A percentile compares a stretch with the other conserved stretches of the same genome.
These are phyloP conservation scores for Aspergillus hancockii DNA, from an alignment of 495 filamentous ascomycete species.

Conservation along the genomic window DNA sequence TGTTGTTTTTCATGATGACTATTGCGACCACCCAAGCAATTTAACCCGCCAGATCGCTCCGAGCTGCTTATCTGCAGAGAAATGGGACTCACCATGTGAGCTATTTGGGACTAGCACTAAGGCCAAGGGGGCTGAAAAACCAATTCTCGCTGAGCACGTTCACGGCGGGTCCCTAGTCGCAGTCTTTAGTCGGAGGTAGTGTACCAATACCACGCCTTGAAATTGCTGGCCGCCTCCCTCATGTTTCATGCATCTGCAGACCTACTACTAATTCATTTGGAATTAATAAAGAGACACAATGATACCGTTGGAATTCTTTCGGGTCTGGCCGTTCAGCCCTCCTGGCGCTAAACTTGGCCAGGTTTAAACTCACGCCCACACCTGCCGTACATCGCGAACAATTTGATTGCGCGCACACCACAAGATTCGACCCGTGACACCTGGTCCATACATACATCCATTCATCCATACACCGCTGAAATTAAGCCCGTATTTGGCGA, in stretches of 20 bases:
- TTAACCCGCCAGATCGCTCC: neutral
- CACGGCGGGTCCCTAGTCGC: too few species aligned
- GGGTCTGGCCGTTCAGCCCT: neutral
- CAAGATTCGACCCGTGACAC: too few species aligned
- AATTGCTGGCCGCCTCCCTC: neutral
- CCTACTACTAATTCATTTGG: too few species aligned
- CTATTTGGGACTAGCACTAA: neutral
- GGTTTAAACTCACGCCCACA: too few species aligned
- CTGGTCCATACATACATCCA: too few species aligned
- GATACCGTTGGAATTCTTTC: neutral
- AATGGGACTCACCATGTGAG: neutral
- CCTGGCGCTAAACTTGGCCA: neutral
- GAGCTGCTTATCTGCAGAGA: neutral
- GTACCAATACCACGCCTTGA: neutral
- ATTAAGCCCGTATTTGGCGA: too few species aligned
- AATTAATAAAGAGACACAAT: neutral
- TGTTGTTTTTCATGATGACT: neutral
- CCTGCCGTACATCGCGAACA: neutral
- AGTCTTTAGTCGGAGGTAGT: too few species aligned
- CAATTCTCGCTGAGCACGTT: too few species aligned
- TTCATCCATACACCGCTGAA: too few species aligned
- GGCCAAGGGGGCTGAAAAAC: neutral
- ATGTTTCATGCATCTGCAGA: neutral
- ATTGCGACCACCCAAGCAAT: neutral
- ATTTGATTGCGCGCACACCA: too few species aligned